Percentiles rank a stretch among this genome's conserved stretches.
Conservation (phyloP, 2,329 filamentous ascomycete genomes). For the Graphiopsis chlorocephala region DNA sequence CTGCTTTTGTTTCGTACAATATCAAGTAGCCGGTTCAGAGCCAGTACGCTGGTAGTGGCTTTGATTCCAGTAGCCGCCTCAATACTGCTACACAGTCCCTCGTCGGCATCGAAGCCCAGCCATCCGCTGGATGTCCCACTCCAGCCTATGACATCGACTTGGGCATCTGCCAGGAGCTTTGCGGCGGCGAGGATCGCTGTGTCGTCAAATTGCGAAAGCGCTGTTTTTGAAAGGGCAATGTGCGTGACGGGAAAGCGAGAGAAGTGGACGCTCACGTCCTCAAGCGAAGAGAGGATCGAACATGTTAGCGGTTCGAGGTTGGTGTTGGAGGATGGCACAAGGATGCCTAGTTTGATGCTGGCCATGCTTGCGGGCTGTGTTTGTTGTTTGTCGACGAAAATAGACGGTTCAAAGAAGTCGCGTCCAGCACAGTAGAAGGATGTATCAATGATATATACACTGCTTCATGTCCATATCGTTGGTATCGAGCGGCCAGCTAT, state of each 20-base stretch:
- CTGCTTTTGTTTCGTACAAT: conserved; percentile 20
- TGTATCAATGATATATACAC: neutral
- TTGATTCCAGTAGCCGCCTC: conserved; percentile 38
- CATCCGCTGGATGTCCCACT: conserved; percentile 31
- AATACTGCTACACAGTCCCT: conserved; percentile 40
- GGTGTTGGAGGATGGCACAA: conserved; percentile 48
- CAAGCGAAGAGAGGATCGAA: conserved; percentile 35
- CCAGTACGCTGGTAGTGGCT: conserved; percentile 43
- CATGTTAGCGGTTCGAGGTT: conserved; percentile 44
- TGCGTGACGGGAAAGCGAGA: conserved; percentile 43
- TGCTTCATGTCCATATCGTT: neutral
- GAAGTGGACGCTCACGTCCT: conserved; percentile 42
- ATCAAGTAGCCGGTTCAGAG: conserved; percentile 38
- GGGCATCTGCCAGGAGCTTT: conserved; percentile 31
- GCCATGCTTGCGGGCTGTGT: neutral
- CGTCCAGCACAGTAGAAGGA: neutral
- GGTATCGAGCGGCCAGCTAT: neutral
- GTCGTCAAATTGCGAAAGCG: conserved; percentile 35
- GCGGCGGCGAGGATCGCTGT: conserved; percentile 31
- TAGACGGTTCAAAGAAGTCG: neutral
- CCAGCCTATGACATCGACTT: conserved; percentile 34
- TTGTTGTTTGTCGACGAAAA: neutral
- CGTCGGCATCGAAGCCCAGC: conserved; percentile 33
- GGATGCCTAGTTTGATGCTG: conserved; percentile 36
- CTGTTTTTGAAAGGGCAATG: conserved; percentile 37